phyloP scores from a whole-genome alignment of 495 filamentous ascomycete species.

The Pyrenula massariospora region DNA sequence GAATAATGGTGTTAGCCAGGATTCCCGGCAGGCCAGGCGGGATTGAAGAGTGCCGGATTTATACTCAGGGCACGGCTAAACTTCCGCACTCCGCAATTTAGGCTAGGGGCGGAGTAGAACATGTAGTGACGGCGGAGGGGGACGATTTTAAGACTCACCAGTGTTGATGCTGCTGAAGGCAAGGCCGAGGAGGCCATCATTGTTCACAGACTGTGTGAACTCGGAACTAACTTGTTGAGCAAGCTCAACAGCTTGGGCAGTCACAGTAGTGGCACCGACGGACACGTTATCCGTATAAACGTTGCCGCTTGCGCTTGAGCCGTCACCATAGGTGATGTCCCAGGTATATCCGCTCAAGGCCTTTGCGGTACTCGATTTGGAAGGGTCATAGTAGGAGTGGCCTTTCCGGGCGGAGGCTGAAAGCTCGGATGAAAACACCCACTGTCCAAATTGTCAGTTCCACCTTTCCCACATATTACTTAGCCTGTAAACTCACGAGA shows the following conservation, averaged over 20 bases:
- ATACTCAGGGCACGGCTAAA: too few species aligned
- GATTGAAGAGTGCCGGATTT: neutral
- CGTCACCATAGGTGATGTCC: constrained; percentile 63
- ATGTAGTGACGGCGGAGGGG: neutral
- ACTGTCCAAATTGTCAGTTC: too few species aligned
- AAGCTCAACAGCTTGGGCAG: constrained; percentile 56
- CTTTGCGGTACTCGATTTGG: constrained; percentile 24
- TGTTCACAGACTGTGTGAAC: constrained; percentile 47
- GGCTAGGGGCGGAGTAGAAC: neutral
- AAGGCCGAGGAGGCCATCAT: constrained; percentile 62
- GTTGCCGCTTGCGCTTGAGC: constrained; percentile 48
- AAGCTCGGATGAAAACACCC: constrained; percentile 42
- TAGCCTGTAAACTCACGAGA: constrained; percentile 46
- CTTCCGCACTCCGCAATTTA: too few species aligned
- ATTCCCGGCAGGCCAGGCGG: neutral
- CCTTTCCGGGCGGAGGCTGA: constrained; percentile 34
- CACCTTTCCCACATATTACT: too few species aligned
- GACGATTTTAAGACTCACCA: constrained; percentile 7
- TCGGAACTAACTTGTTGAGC: constrained; percentile 46
- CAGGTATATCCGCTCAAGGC: constrained; percentile 45
- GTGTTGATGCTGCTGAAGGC: constrained; percentile 63
- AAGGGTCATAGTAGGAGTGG: constrained; percentile 52
- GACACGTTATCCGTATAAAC: constrained; percentile 62
- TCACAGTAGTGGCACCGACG: constrained; percentile 52
- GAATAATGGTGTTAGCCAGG: neutral